Evolutionary conservation across 2,329 filamentous ascomycete species (phyloP), one percentile per base, ranked within the genome.

Genomic region (Gnomoniopsis sp.): DNA sequence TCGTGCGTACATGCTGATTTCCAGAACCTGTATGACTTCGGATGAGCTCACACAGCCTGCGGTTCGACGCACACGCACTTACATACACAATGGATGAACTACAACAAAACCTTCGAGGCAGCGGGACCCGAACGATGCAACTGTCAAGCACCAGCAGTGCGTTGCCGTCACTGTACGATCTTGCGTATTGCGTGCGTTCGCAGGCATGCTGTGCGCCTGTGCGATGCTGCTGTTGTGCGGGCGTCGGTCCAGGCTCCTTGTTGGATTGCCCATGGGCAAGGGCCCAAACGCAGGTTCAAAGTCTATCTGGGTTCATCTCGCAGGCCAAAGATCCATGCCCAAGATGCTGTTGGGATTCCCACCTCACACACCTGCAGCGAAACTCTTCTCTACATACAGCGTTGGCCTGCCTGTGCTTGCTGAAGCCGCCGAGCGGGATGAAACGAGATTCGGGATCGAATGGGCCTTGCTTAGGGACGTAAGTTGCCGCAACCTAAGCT

Each of bases 81-180:
- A 50, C 48, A 7, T 51, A 36, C 33, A 38, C 23, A 21, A 51
- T 7, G 33, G 33, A 51, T 36, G 19, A 23, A 22, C 14, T 26
- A 21, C 6, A 21, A 21, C 17, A 43, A 34, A 46, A 33, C 23
- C 38, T 36, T 51, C 46, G 54, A 49, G 23, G 46, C 26, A 22
- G 38, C 36, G 53, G n/a, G 55, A 51, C 36, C 44, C 43, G 49
- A 22, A 53, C 46, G 46, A 58, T 54, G 58, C 38, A 60, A 52
- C 54, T 49, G 55, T 60, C 36, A 52, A 34, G 36, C 23, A 22
- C 22, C 14, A n/a, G n/a, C 51, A 33, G 22, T 30, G 38, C 7
- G 36, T 44, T 46, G 15, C 26, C 15, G 30, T 50, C 50, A 48
- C 49, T 41, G 57, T 59, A 48, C 57, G 52, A 55, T 52, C 26